Evolutionary conservation across 768 basidiomycete species (phyloP).

Genomic region (Rhizopogon salebrosus): DNA sequence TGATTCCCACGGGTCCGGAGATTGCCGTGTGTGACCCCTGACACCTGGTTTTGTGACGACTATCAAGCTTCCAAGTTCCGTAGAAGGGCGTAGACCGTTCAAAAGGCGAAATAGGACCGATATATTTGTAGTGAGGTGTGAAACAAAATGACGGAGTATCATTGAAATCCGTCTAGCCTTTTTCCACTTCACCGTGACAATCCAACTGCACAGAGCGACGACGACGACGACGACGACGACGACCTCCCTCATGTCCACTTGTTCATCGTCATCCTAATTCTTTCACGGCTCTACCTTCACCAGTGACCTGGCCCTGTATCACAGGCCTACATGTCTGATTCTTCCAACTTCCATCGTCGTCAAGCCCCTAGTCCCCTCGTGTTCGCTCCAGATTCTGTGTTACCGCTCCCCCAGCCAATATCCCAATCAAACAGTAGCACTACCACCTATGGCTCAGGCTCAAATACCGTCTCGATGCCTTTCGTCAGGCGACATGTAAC

Average conservation of each 20-base stretch:
- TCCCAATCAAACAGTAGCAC: slow-evolving; percentile 34
- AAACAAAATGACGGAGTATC: slow-evolving; percentile 1
- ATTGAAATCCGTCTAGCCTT: not conserved
- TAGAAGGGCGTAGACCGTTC: slow-evolving; percentile 6
- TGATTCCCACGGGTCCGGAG: slow-evolving; percentile 2
- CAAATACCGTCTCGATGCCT: slow-evolving; percentile 86
- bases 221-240: too few species aligned
- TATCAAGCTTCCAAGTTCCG: not conserved
- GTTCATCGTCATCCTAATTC: slow-evolving; percentile 2
- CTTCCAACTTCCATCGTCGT: slow-evolving; percentile 41
- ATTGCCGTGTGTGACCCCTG: slow-evolving; percentile 8
- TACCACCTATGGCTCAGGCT: slow-evolving; percentile 40
- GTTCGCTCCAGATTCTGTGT: slow-evolving; percentile 62
- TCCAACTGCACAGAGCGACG: too few species aligned
- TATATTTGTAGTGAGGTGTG: not conserved
- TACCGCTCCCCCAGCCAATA: slow-evolving; percentile 46
- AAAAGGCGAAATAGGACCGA: not conserved
- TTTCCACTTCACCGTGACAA: not conserved
- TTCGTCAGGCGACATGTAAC: slow-evolving; percentile 92
- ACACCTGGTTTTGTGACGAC: not conserved
- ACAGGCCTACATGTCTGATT: slow-evolving; percentile 42
- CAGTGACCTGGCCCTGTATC: slow-evolving; percentile 13
- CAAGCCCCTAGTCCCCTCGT: slow-evolving; percentile 73
- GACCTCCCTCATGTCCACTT: slow-evolving; percentile 18
- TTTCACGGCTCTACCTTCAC: slow-evolving; percentile 1